Evolutionary conservation across 1,284 basidiomycete genomes (phyloP), one percentile per base, ranked within the genome.

Genomic region (Ustilago lituana): DNA sequence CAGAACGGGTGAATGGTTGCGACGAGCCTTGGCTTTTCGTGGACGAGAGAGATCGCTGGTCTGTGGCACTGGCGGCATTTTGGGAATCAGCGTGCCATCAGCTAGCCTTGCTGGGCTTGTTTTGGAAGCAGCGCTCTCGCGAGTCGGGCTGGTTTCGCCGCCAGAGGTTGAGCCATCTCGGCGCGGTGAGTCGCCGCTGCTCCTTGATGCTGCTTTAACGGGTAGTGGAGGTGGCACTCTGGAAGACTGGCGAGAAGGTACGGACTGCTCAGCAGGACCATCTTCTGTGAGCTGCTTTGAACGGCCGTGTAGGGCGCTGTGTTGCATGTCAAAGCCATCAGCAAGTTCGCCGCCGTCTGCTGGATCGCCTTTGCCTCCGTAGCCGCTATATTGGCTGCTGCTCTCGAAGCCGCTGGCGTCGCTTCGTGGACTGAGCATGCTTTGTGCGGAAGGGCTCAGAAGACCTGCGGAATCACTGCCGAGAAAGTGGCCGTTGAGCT

Each of bases 1-100:
- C 7, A 77, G 51, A 24, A 77, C 41, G 19, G 74, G 74, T 6
- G 73, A 75, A n/a, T 70, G 63, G 23, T 77, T 64, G 32, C 57
- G 57, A 22, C 64, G 60, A 22, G 50, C 23, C 27, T 50, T 61
- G 14, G 52, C 38, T 45, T 58, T 61, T 36, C 45, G 54, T 22
- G 53, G 43, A 26, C 48, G 59, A 2, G 41, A 41, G 10, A 46
- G 33, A 22, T 62, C 54, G 37, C 14, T 48, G 22, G 49, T 62
- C 11, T 38, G 38, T 24, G 73, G 73, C 2, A 76, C 45, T 10
- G 73, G 71, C 12, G 73, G 73, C 64, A 76, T 70, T 45, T 74
- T 76, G 36, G 73, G 73, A 5, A 74, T 36, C 17, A 62, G 22
- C 2, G 71, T 74, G 3, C 71, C 73, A 35, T 76, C 73, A 2